Conservation (phyloP, 2,329 filamentous ascomycete species). For the Microcyclosporella mali region DNA sequence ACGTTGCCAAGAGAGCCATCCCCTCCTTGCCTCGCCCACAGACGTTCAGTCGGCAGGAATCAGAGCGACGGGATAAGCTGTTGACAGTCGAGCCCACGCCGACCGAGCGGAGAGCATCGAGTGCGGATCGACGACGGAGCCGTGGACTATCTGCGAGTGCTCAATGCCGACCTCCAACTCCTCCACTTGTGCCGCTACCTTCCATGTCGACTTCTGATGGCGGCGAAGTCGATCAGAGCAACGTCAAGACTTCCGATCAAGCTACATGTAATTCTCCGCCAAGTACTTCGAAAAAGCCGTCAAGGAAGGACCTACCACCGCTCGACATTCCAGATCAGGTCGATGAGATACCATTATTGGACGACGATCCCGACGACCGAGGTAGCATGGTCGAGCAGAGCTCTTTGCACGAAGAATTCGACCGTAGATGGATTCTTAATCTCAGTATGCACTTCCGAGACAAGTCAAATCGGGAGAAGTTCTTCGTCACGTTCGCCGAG, state of each 20-base stretch:
- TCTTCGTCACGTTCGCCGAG: slow-evolving; percentile 92
- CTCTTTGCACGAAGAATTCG: slow-evolving; percentile 71
- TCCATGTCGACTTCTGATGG: slow-evolving; percentile 37
- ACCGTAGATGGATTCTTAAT: slow-evolving; percentile 83
- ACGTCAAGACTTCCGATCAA: slow-evolving; percentile 3
- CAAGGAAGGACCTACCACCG: slow-evolving; percentile 18
- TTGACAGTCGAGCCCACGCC: slow-evolving; percentile 57
- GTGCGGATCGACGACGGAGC: slow-evolving; percentile 49
- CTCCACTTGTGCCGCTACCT: slow-evolving; percentile 32
- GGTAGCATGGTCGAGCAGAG: slow-evolving; percentile 46
- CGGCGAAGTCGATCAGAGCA: slow-evolving; percentile 6
- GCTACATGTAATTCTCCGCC: not conserved
- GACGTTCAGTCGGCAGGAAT: slow-evolving; percentile 77
- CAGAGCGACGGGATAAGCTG: slow-evolving; percentile 69
- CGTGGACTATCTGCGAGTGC: slow-evolving; percentile 30
- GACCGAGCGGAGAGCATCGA: slow-evolving; percentile 65
- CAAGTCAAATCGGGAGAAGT: slow-evolving; percentile 87
- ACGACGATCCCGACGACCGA: slow-evolving; percentile 29
- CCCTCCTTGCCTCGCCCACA: slow-evolving; percentile 69
- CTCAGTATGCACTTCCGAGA: slow-evolving; percentile 98
- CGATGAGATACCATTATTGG: slow-evolving; percentile 8
- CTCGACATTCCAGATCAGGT: slow-evolving; percentile 16
- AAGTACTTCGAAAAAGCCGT: slow-evolving; percentile 5
- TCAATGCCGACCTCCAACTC: slow-evolving; percentile 40
- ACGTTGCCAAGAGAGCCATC: slow-evolving; percentile 39